Evolutionary conservation across 139 green algal species (phyloP).

Genomic region (Chlamydomonas sp.): DNA sequence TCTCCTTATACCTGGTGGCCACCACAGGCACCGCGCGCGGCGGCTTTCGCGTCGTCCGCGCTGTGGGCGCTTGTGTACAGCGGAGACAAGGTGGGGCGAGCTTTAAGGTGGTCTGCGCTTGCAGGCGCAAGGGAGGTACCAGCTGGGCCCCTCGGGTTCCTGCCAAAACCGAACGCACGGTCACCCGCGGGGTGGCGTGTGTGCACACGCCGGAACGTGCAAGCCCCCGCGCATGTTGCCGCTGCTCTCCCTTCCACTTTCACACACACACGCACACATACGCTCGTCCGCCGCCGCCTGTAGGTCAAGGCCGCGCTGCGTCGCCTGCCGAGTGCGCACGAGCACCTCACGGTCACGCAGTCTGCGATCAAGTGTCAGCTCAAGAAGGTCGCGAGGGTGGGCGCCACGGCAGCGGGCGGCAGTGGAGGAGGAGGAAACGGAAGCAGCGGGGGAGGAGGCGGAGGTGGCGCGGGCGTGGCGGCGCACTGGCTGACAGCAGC

Average conservation of each 20-base stretch:
- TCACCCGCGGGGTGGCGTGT: background rate
- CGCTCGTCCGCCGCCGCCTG: background rate
- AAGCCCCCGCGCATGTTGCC: too few relatives aligned
- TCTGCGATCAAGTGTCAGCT: conserved; percentile 3
- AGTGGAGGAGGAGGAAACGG: background rate
- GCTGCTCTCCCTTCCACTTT: too few relatives aligned
- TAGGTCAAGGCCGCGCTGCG: conserved; percentile 12
- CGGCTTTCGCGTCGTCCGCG: conserved; percentile 35
- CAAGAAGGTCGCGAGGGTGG: background rate
- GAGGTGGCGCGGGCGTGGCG: background rate
- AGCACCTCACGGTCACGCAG: background rate
- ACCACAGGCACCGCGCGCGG: conserved; percentile 12
- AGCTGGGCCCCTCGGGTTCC: background rate
- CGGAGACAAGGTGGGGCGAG: conserved; percentile 39
- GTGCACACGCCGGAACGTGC: too few relatives aligned
- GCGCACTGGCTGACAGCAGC: too few relatives aligned
- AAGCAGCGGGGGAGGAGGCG: background rate
- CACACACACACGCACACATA: too few relatives aligned
- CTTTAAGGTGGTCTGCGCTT: background rate
- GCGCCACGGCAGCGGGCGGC: background rate
- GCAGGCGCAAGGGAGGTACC: background rate
- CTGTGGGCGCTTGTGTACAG: conserved; percentile 46
- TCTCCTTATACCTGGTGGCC: background rate
- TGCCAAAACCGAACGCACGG: background rate
- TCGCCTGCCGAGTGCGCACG: background rate